A percentile compares a stretch with the other conserved stretches of the same genome.
These are phyloP conservation scores for Aureobasidium sp. DNA, from an alignment of 2,329 filamentous ascomycete species.

Conservation along the genomic window DNA sequence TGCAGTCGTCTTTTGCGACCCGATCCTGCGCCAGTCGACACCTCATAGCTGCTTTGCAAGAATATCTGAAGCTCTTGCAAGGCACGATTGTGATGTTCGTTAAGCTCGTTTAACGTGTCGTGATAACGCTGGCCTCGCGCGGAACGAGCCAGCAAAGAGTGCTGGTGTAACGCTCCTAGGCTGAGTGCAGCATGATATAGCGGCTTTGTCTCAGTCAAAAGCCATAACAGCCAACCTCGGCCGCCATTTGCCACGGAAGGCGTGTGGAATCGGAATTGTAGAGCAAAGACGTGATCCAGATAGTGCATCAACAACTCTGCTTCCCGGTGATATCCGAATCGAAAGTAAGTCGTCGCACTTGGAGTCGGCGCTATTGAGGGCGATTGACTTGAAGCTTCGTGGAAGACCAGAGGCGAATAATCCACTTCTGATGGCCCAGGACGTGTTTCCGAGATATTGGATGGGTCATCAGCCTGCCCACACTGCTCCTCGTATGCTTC, in stretches of 20 bases:
- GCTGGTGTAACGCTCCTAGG: constrained; percentile 9
- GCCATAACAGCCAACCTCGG: constrained; percentile 8
- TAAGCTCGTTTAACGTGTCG: constrained; percentile 1
- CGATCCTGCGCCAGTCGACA: background rate
- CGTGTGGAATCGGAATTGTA: constrained; percentile 5
- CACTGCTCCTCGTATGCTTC: background rate
- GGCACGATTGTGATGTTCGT: constrained; percentile 10
- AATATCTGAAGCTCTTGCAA: constrained; percentile 11
- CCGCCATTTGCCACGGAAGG: background rate
- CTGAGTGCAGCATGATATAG: constrained; percentile 8
- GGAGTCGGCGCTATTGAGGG: background rate
- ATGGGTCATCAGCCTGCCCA: background rate
- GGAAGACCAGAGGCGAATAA: no score
- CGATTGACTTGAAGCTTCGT: background rate
- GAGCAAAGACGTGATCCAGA: constrained; percentile 9
- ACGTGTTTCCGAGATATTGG: background rate
- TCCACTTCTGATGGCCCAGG: background rate
- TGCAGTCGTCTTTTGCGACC: constrained; percentile 3
- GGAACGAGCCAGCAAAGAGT: background rate
- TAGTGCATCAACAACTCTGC: constrained; percentile 12
- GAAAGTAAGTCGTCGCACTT: background rate
- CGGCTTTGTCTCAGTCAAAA: constrained; percentile 8
- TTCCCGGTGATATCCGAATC: background rate
- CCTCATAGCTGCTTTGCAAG: constrained; percentile 9
- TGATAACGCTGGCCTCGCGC: background rate